A percentile compares a stretch with the other conserved stretches of the same genome.
These are phyloP conservation scores for Lactifluus piperatus DNA, from an alignment of 768 basidiomycete genomes.

Conservation along the genomic window DNA sequence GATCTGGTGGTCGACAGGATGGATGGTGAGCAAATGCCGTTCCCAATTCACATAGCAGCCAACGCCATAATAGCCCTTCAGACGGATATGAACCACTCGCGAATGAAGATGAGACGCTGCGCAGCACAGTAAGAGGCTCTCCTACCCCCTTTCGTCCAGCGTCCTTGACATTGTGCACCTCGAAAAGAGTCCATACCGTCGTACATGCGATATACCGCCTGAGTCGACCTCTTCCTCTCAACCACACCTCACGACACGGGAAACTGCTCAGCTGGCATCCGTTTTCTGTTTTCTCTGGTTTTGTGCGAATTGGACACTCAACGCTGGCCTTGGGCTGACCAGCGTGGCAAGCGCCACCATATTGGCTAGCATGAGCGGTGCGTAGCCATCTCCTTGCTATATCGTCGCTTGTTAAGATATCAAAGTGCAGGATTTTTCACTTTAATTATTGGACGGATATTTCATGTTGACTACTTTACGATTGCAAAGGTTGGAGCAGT, in stretches of 20 bases:
- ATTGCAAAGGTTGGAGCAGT: conserved; percentile 70
- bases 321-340: conserved; percentile 76
- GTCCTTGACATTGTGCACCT: background rate
- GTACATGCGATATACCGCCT: background rate
- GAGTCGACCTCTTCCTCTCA: conserved; percentile 10
- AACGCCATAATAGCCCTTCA: conserved; percentile 12
- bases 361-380: conserved; percentile 83
- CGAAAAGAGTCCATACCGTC: conserved; percentile 5
- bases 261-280: conserved; percentile 74
- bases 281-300: conserved; percentile 91
- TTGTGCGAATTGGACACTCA: conserved; percentile 86
- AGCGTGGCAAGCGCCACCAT: conserved; percentile 94
- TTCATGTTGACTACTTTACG: conserved; percentile 72
- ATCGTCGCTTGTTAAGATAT: background rate
- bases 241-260: conserved; percentile 44
- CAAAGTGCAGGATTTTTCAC: conserved; percentile 78
- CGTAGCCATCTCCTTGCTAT: conserved; percentile 21
- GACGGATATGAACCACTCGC: conserved; percentile 26
- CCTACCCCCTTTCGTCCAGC: background rate
- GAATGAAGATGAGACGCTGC: conserved; percentile 19
- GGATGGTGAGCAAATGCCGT: conserved; percentile 1
- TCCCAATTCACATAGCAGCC: background rate
- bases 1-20: background rate
- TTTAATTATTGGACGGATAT: conserved; percentile 70
- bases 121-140: conserved; percentile 9